Conservation (phyloP, 768 basidiomycete species). For the Termitomyces sp. region DNA sequence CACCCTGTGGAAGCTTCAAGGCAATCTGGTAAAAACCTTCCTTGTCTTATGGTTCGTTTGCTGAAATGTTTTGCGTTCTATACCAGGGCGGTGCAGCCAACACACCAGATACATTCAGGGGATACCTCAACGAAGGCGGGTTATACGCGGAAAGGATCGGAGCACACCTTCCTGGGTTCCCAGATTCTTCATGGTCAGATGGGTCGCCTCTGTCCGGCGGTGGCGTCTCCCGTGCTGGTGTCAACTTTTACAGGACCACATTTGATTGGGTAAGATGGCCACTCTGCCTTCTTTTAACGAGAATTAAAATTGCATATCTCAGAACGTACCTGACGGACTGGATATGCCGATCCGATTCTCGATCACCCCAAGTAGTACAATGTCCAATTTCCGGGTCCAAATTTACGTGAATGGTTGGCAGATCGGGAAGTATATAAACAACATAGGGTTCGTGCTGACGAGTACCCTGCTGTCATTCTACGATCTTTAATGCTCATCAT, state of each 20-base stretch:
- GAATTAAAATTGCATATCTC: background rate
- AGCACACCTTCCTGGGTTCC: conserved; percentile 46
- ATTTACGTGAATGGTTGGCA: conserved; percentile 53
- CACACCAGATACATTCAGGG: conserved; percentile 41
- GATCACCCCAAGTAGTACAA: conserved; percentile 37
- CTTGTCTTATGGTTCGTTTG: background rate
- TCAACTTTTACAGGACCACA: conserved; percentile 42
- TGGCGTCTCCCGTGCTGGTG: conserved; percentile 30
- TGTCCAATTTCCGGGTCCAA: conserved; percentile 46
- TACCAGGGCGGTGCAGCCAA: conserved; percentile 32
- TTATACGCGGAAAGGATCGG: conserved; percentile 45
- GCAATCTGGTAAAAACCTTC: conserved; percentile 26
- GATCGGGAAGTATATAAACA: conserved; percentile 50
- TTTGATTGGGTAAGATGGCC: conserved; percentile 31
- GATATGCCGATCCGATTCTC: conserved; percentile 44
- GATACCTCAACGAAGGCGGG: conserved; percentile 50
- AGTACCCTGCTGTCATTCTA: background rate
- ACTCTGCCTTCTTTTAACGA: background rate
- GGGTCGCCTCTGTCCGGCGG: conserved; percentile 27
- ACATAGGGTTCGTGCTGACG: conserved; percentile 34
- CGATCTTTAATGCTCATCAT: background rate
- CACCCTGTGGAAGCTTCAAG: conserved; percentile 38
- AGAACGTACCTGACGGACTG: conserved; percentile 35
- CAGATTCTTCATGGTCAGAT: conserved; percentile 33
- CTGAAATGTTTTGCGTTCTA: background rate